Evolutionary conservation across 2,329 filamentous ascomycete genomes (phyloP).

Genomic region (Cordyceps cateniannulata): DNA sequence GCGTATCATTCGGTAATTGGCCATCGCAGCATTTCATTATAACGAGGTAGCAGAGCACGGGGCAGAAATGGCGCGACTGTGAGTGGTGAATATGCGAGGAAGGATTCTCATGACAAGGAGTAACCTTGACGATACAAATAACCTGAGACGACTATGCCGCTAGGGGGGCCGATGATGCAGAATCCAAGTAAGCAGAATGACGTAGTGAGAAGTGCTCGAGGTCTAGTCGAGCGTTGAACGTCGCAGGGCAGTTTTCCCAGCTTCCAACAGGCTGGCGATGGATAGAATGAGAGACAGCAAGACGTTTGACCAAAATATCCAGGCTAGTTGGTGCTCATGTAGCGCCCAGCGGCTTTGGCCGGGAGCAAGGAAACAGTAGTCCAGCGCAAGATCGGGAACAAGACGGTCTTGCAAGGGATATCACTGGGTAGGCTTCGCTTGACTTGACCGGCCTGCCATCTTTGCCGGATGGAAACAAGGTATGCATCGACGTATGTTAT

Average conservation of each 20-base stretch:
- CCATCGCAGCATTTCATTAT: not conserved
- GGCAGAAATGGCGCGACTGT: too few relatives aligned
- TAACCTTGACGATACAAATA: not conserved
- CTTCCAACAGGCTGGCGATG: too few relatives aligned
- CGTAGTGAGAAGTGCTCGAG: not conserved
- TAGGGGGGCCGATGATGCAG: not conserved
- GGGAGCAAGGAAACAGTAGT: not conserved
- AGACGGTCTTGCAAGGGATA: not conserved
- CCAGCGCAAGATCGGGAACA: not conserved
- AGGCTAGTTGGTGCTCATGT: not conserved
- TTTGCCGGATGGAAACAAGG: not conserved
- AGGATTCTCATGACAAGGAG: not conserved
- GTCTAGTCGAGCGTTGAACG: not conserved
- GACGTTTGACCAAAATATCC: too few relatives aligned
- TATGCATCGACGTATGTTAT: too few relatives aligned
- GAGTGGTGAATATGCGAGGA: not conserved
- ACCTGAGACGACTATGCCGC: not conserved
- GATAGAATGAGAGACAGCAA: too few relatives aligned
- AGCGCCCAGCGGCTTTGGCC: not conserved
- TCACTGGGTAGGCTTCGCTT: too few relatives aligned
- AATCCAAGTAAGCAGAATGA: not conserved
- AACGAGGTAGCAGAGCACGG: too few relatives aligned
- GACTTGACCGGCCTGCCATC: not conserved
- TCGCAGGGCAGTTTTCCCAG: too few relatives aligned
- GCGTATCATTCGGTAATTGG: not conserved